Evolutionary conservation across 352 stramenopile species (phyloP).

Genomic region (Lagenidium giganteum): DNA sequence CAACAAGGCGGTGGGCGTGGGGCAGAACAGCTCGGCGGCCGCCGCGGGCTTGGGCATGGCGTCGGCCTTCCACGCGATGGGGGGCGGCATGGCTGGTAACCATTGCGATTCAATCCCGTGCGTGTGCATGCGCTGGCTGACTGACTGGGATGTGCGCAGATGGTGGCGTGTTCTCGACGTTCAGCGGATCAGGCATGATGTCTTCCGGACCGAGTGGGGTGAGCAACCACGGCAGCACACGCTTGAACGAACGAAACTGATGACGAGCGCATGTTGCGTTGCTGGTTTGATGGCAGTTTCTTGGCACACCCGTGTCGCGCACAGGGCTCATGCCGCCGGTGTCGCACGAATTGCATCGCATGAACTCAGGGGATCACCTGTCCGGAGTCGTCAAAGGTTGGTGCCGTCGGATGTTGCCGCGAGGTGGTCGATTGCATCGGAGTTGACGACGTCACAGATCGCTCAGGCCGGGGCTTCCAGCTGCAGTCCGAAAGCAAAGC

Average conservation of each 20-base stretch:
- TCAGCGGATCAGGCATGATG: conserved; percentile 31
- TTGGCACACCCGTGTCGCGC: conserved; percentile 32
- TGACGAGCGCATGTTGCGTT: not conserved
- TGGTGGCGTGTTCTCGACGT: conserved; percentile 31
- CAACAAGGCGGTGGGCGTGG: conserved; percentile 19
- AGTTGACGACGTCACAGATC: too few species aligned
- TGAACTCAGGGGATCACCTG: conserved; percentile 40
- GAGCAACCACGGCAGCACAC: too few species aligned
- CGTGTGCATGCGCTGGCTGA: not conserved
- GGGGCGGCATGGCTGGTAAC: too few species aligned
- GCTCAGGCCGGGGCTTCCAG: conserved; percentile 46
- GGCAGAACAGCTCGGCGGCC: not conserved
- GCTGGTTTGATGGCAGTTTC: conserved; percentile 32
- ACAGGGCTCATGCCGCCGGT: conserved; percentile 22
- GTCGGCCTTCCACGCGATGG: conserved; percentile 54
- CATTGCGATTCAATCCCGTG: too few species aligned
- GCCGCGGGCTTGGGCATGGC: conserved; percentile 19
- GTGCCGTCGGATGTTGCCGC: not conserved
- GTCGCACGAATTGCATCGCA: conserved; percentile 53
- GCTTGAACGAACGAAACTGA: not conserved
- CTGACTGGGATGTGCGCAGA: conserved; percentile 3
- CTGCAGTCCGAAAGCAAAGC: conserved; percentile 54
- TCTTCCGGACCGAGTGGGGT: too few species aligned
- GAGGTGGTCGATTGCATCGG: too few species aligned
- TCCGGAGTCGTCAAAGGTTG: not conserved